phyloP scores from a whole-genome alignment of 2,329 filamentous ascomycete species.

The Colletotrichum echinochloae region DNA sequence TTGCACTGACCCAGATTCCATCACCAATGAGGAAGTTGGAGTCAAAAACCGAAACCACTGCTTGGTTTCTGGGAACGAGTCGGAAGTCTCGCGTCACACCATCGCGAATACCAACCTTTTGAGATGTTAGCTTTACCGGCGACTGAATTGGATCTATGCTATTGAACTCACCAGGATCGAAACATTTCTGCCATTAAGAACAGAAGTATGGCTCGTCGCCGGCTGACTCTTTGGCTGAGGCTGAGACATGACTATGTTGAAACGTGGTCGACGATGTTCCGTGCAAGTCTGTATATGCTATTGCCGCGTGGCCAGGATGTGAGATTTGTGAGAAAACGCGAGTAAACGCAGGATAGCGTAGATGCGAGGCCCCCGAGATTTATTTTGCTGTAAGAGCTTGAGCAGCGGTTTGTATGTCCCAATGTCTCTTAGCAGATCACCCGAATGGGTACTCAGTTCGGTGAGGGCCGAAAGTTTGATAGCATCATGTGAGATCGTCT shows the following conservation, averaged over 20 bases:
- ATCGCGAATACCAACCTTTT: conserved; percentile 46
- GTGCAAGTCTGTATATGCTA: neutral
- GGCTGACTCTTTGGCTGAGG: conserved; percentile 17
- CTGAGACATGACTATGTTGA: conserved; percentile 14
- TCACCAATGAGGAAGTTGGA: conserved; percentile 47
- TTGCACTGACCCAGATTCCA: conserved; percentile 44
- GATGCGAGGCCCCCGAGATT: neutral
- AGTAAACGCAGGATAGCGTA: too few relatives aligned
- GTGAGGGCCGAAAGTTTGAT: conserved; percentile 9
- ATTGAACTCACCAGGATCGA: conserved; percentile 41
- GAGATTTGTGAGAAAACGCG: neutral
- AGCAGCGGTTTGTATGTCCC: too few relatives aligned
- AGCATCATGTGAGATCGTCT: neutral
- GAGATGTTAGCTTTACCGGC: neutral
- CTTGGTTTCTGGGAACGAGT: conserved; percentile 43
- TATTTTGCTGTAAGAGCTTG: neutral
- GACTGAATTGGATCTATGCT: neutral
- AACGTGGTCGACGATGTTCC: neutral
- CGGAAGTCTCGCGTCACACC: conserved; percentile 44
- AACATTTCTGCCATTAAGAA: conserved; percentile 45
- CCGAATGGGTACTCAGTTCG: neutral
- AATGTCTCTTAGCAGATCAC: neutral
- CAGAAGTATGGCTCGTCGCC: conserved; percentile 42
- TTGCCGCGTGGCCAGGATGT: neutral
- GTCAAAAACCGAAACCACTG: conserved; percentile 46